A percentile compares a stretch with the other conserved stretches of the same genome.
phyloP scores from a whole-genome alignment of 192 early-diverging fungal species.

The Podila epicladia region DNA sequence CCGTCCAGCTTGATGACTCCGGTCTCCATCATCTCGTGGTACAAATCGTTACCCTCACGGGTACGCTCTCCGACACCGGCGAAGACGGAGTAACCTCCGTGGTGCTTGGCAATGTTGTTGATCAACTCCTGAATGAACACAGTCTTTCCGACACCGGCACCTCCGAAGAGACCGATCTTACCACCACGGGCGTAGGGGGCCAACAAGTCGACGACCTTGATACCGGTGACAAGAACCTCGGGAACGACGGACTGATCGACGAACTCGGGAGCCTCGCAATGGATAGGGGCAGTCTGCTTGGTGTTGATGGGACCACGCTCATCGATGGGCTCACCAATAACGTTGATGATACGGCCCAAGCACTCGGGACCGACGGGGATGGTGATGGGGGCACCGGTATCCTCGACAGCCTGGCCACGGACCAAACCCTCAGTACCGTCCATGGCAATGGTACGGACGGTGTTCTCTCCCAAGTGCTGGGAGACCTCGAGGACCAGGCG shows the following conservation, averaged over 20 bases:
- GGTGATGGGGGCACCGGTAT: conserved; percentile 93
- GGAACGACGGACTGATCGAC: conserved; percentile 95
- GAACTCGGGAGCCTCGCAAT: conserved; percentile 93
- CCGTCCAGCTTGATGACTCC: conserved; percentile 98
- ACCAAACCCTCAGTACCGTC: conserved; percentile 98
- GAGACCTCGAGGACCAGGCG: conserved; percentile 96
- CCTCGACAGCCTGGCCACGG: conserved; percentile 93
- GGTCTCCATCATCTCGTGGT: conserved; percentile 97
- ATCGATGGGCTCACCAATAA: conserved; percentile 98
- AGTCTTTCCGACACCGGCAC: conserved; percentile 99
- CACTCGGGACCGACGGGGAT: conserved; percentile 95
- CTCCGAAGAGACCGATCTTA: conserved; percentile 99
- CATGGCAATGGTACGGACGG: conserved; percentile 99
- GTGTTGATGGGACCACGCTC: conserved; percentile 96
- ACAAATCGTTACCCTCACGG: conserved; percentile 99
- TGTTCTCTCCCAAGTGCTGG: conserved; percentile 98
- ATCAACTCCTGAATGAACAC: conserved; percentile 99
- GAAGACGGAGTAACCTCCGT: conserved; percentile 99
- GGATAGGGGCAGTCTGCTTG: conserved; percentile 89
- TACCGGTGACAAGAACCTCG: conserved; percentile 96
- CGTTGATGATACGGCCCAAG: conserved; percentile 98
- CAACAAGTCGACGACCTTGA: conserved; percentile 98
- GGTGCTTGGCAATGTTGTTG: conserved; percentile 99
- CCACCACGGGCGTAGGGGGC: conserved; percentile 97
- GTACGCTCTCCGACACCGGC: conserved; percentile 99